phyloP scores from a whole-genome alignment of 805 yeast species.

The Cyberlindnera mississippiensis region DNA sequence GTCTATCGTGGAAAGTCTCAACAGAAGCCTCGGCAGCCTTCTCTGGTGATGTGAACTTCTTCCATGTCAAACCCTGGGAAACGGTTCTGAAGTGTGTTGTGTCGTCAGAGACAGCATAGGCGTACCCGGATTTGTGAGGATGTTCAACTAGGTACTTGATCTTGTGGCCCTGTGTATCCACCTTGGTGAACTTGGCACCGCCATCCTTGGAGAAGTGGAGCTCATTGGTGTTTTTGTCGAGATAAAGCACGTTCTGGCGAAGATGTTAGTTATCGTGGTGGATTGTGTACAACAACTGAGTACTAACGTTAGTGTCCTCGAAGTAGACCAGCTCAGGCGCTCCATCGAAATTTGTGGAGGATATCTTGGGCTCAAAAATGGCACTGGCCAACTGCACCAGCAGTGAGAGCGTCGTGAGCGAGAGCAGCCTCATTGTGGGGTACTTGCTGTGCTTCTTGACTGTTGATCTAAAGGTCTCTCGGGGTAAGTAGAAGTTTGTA shows the following conservation, averaged over 20 bases:
- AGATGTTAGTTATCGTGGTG: constrained; percentile 10
- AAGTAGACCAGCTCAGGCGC: constrained; percentile 31
- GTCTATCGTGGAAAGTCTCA: constrained; percentile 22
- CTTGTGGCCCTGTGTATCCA: constrained; percentile 36
- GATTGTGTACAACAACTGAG: background rate
- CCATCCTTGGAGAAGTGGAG: constrained; percentile 45
- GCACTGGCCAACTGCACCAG: constrained; percentile 15
- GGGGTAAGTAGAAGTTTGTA: no score
- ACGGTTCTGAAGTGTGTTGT: constrained; percentile 35
- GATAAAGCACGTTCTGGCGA: constrained; percentile 14
- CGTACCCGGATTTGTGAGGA: constrained; percentile 35
- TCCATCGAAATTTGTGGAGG: constrained; percentile 17
- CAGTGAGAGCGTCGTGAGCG: constrained; percentile 12
- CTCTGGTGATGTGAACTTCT: constrained; percentile 30
- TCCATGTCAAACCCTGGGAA: constrained; percentile 42
- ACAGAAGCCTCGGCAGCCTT: constrained; percentile 25
- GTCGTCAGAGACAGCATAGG: constrained; percentile 35
- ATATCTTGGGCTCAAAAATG: constrained; percentile 27
- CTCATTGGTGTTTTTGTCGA: constrained; percentile 26
- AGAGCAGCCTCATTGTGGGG: constrained; percentile 8
- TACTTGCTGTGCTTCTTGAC: background rate
- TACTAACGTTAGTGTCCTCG: constrained; percentile 30
- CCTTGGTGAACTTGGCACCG: constrained; percentile 39
- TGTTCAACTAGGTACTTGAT: constrained; percentile 32
- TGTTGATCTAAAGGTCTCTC: no score